Evolutionary conservation across 768 basidiomycete genomes (phyloP).

Genomic region (Mycena chlorophos): DNA sequence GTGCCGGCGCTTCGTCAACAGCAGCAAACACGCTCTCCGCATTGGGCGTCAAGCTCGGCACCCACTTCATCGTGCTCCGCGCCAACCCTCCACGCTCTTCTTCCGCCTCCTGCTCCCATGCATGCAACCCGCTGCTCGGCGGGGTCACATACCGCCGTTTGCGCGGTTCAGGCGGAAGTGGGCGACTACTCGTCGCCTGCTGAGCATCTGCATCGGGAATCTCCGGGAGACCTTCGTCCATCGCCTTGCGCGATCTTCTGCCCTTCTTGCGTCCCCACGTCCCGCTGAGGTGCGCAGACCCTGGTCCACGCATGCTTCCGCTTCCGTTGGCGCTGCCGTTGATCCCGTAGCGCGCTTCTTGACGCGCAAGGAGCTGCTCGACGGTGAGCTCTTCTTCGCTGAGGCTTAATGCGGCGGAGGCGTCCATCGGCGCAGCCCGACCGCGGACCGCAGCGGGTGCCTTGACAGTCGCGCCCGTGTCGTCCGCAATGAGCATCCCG

Average conservation of each 20-base stretch:
- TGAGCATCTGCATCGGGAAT: background rate
- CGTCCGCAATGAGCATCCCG: background rate
- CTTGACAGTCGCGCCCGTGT: slow-evolving; percentile 11
- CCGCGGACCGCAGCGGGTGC: background rate
- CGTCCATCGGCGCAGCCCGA: background rate
- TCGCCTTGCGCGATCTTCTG: background rate
- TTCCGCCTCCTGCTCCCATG: slow-evolving; percentile 21
- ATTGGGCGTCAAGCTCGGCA: background rate
- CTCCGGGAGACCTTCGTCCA: background rate
- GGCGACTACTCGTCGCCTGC: background rate
- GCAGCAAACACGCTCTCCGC: background rate
- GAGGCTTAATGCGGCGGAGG: background rate
- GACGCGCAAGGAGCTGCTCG: slow-evolving; percentile 18
- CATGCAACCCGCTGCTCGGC: slow-evolving; percentile 15
- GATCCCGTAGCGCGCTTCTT: background rate
- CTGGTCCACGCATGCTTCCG: no score
- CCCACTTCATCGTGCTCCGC: slow-evolving; percentile 14
- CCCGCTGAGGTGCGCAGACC: background rate
- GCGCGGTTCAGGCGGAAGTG: slow-evolving; percentile 7
- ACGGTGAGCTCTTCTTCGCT: slow-evolving; percentile 21
- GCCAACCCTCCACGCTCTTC: background rate
- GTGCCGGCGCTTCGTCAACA: background rate
- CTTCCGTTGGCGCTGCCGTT: background rate
- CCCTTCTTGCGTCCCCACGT: background rate
- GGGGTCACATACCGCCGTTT: background rate